These are phyloP conservation scores for Neurospora crassa DNA, from an alignment of 2,329 filamentous ascomycete species.

Conservation along the genomic window DNA sequence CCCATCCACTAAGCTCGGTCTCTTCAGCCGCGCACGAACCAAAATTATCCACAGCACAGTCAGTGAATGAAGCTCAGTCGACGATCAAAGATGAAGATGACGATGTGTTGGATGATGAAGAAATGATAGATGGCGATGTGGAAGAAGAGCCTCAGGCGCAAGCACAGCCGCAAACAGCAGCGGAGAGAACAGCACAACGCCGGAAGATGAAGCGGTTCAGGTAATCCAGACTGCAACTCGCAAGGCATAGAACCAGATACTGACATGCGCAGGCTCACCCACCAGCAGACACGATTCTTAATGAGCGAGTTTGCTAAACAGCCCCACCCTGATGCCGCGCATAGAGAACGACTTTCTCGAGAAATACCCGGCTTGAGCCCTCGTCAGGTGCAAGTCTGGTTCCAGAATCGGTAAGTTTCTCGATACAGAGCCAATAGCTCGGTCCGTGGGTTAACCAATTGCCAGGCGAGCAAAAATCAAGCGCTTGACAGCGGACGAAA, in stretches of 20 bases:
- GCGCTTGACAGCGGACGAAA: conserved; percentile 59
- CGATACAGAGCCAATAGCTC: not conserved
- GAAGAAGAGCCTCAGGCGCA: conserved; percentile 32
- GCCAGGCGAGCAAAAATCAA: conserved; percentile 61
- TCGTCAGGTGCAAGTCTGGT: conserved; percentile 95
- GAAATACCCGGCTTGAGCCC: conserved; percentile 89
- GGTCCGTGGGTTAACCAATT: conserved; percentile 10
- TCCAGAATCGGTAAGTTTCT: conserved; percentile 76
- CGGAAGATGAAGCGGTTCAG: conserved; percentile 73
- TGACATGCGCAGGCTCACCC: conserved; percentile 61
- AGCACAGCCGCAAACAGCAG: conserved; percentile 41
- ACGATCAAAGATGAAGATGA: conserved; percentile 40
- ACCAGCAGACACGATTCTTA: conserved; percentile 93
- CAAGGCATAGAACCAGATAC: conserved; percentile 12
- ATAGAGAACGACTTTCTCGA: conserved; percentile 74
- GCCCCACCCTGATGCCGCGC: conserved; percentile 84
- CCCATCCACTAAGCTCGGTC: conserved; percentile 31
- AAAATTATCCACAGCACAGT: conserved; percentile 24
- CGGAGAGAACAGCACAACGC: conserved; percentile 46
- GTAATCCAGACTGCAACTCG: conserved; percentile 31
- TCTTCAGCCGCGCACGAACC: conserved; percentile 28
- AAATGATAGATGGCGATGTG: conserved; percentile 40
- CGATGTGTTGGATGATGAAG: conserved; percentile 46
- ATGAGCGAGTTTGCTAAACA: conserved; percentile 97
- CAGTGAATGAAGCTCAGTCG: conserved; percentile 29